These are phyloP conservation scores for Arabidopsis suecica DNA, from an alignment of 345 rosid genomes.

Conservation along the genomic window DNA sequence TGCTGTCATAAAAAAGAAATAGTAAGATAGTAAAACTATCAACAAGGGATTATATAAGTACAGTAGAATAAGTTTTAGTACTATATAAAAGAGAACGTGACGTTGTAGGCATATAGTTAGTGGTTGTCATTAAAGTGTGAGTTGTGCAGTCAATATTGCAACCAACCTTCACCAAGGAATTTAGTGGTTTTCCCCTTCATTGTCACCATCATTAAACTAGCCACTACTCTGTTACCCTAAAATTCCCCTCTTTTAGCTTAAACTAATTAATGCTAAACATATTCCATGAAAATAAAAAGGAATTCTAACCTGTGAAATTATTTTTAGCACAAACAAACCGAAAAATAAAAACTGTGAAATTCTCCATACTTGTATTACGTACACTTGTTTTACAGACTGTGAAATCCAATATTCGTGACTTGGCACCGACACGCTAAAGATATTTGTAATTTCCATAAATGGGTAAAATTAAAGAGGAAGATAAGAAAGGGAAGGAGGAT, in stretches of 20 bases:
- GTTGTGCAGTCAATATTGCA: background rate
- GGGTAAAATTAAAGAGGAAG: background rate
- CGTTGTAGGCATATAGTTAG: background rate
- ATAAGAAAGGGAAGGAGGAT: constrained; percentile 24
- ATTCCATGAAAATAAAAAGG: background rate
- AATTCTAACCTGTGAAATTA: constrained; percentile 13
- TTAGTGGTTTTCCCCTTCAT: constrained; percentile 14
- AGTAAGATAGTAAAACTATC: background rate
- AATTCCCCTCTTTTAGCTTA: background rate
- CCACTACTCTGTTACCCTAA: background rate
- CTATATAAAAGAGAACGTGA: too few relatives aligned
- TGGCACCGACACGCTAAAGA: constrained; percentile 30
- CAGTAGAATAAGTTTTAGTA: background rate
- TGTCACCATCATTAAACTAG: constrained; percentile 15
- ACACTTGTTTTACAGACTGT: background rate
- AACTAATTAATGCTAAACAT: background rate
- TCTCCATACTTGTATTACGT: background rate
- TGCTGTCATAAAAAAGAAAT: too few relatives aligned
- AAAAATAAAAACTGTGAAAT: background rate
- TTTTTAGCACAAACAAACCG: too few relatives aligned
- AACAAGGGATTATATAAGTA: background rate
- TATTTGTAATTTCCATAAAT: constrained; percentile 2
- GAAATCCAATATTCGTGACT: background rate
- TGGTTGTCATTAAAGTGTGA: constrained; percentile 6
- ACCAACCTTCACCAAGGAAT: constrained; percentile 19